phyloP scores from a whole-genome alignment of 2,329 filamentous ascomycete genomes.

The Purpureocillium takamizusanense region DNA sequence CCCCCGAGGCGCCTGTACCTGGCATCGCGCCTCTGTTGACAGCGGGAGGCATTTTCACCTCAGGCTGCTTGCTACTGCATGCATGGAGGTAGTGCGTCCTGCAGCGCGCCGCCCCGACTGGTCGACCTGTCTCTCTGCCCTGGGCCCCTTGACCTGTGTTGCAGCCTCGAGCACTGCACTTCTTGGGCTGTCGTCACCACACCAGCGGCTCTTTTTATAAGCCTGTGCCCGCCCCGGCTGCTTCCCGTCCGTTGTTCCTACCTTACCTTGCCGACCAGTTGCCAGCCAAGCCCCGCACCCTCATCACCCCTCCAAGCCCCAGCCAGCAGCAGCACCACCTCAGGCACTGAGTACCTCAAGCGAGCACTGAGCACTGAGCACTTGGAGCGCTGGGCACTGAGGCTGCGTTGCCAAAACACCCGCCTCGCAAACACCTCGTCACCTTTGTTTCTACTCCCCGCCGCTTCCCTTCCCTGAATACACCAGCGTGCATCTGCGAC shows the following conservation, averaged over 20 bases:
- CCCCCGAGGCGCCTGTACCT: conserved; percentile 1
- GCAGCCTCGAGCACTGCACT: conserved; percentile 1
- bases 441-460: too few relatives aligned
- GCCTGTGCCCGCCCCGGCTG: conserved; percentile 1
- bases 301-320: conserved; percentile 2
- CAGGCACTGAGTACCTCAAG: too few relatives aligned
- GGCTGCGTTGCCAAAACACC: too few relatives aligned
- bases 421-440: too few relatives aligned
- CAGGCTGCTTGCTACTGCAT: conserved; percentile 2
- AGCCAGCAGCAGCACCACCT: too few relatives aligned
- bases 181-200: background rate
- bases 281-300: conserved; percentile 4
- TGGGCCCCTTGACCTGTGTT: conserved; percentile 1
- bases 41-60: conserved; percentile 5
- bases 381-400: too few relatives aligned
- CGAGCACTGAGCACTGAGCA: too few relatives aligned
- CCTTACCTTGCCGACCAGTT: background rate
- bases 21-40: background rate
- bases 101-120: conserved; percentile 3
- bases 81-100: conserved; percentile 4
- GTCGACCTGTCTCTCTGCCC: background rate
- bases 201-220: conserved; percentile 1
- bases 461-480: too few relatives aligned
- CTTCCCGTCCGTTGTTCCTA: conserved; percentile 1
- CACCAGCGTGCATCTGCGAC: too few relatives aligned